Base-by-base conservation (phyloP, 2,329 filamentous ascomycete species). In the Scedosporium boydii region DNA sequence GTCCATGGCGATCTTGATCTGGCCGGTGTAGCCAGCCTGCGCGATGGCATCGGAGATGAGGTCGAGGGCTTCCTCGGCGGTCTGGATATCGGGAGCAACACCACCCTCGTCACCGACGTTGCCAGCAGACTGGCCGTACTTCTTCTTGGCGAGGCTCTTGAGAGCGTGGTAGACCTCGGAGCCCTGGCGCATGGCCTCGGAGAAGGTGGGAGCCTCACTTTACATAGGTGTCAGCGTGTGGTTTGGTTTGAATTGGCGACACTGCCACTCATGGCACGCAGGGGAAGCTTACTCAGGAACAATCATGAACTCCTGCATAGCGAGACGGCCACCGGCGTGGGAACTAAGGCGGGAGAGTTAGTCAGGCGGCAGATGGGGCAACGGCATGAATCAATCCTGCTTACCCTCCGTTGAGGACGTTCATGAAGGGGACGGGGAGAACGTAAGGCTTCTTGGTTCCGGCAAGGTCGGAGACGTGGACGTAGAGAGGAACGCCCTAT, bases 91-190 rank as follows among this genome's bases (percentile, higher is more conserved):
- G 70, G 95, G 95, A 70, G 95, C 95, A 74, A 99, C 95, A 88
- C 95, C 95, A 85, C 95, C 95, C 87, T 99, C 95, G 76, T 99
- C 95, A 80, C 95, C 95, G 69, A 99, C 95, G 78, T 99, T 99
- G 77, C 93, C 95, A 69, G 95, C 95, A 67, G 95, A 97, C 81
- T 96, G 93, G 75, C 95, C 95, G 78, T 99, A 99, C 86, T 91
- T 95, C 90, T 97, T 95, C 90, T 98, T 98, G 77, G 95, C 93
- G 66, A 98, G 87, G 72, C 84, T 73, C 89, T 99, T 99, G 73
- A 99, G 90, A 80, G 90, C 89, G 80, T 98, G 93, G 88, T 99
- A 99, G 72, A 97, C 92, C 82, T 99, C 95, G 71, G 93, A 81
- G 78, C 95, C 95, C 81, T 96, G 91, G 77, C 93, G 93, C 81